Conservation (phyloP, 2,329 filamentous ascomycete species). For the Cryphonectria japonica region DNA sequence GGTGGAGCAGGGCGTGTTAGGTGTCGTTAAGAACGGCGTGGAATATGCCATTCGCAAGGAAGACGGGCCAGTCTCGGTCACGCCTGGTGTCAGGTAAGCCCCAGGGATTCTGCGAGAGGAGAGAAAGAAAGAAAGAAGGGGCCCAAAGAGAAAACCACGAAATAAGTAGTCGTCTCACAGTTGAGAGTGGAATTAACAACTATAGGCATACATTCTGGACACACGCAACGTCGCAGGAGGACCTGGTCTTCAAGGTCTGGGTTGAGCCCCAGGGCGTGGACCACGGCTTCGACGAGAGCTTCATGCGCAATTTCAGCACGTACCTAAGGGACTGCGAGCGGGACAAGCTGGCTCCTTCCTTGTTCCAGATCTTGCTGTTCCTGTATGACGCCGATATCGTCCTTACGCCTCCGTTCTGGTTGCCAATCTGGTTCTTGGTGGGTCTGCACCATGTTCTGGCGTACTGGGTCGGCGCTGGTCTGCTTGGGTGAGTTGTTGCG, state of each 20-base stretch:
- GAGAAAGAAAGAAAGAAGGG: too few species aligned
- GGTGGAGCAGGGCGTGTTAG: slow-evolving; percentile 24
- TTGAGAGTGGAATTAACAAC: too few species aligned
- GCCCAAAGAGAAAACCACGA: too few species aligned
- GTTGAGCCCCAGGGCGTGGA: slow-evolving; percentile 25
- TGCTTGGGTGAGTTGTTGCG: slow-evolving; percentile 25
- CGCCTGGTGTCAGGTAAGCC: slow-evolving; percentile 16
- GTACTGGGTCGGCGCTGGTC: slow-evolving; percentile 21
- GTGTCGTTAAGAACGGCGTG: slow-evolving; percentile 18
- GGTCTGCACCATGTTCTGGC: slow-evolving; percentile 23
- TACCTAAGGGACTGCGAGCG: slow-evolving; percentile 22
- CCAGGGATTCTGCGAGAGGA: too few species aligned
- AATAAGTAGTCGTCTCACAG: neutral
- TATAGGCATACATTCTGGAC: slow-evolving; percentile 23
- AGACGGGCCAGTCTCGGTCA: slow-evolving; percentile 12
- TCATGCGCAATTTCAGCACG: slow-evolving; percentile 22
- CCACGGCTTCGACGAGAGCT: slow-evolving; percentile 26
- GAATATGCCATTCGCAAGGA: slow-evolving; percentile 13
- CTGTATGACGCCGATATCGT: slow-evolving; percentile 17
- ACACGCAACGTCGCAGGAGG: slow-evolving; percentile 11
- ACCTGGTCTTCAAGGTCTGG: slow-evolving; percentile 25
- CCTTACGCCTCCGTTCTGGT: slow-evolving; percentile 25
- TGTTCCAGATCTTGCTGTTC: slow-evolving; percentile 28
- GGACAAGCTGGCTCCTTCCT: slow-evolving; percentile 9
- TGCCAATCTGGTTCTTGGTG: slow-evolving; percentile 22